These are phyloP conservation scores for Paralagenidium karlingii DNA, from an alignment of 352 stramenopile genomes.

Conservation along the genomic window DNA sequence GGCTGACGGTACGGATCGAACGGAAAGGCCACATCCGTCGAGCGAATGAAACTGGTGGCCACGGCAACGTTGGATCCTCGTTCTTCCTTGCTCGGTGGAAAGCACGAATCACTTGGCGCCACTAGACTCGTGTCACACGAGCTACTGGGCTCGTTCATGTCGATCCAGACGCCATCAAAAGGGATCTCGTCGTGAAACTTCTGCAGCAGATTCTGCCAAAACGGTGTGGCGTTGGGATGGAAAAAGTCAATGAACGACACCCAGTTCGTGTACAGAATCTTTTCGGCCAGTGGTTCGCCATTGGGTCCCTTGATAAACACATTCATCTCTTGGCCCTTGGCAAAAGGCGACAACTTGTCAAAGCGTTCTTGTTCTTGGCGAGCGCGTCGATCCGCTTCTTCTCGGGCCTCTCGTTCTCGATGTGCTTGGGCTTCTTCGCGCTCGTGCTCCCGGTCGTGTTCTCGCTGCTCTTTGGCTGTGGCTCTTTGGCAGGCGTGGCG, in stretches of 20 bases:
- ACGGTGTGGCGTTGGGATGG: constrained; percentile 50
- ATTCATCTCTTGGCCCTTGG: constrained; percentile 29
- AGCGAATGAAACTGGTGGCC: constrained; percentile 37
- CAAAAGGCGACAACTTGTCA: no score
- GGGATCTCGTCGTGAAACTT: constrained; percentile 43
- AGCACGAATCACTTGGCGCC: constrained; percentile 16
- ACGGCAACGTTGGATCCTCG: not conserved
- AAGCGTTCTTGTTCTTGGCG: no score
- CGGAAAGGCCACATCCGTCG: constrained; percentile 49
- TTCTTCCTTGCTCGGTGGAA: not conserved
- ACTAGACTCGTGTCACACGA: constrained; percentile 39
- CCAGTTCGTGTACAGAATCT: constrained; percentile 48
- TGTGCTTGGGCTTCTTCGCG: no score
- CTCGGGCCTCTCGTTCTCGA: no score
- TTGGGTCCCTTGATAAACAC: constrained; percentile 70
- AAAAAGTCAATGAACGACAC: constrained; percentile 80
- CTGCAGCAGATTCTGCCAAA: constrained; percentile 51
- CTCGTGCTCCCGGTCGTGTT: no score
- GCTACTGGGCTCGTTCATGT: constrained; percentile 70
- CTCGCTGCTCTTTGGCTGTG: no score
- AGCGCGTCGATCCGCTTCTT: no score
- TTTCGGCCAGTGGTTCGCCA: constrained; percentile 48
- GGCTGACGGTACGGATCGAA: constrained; percentile 76
- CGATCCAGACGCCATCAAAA: constrained; percentile 78
- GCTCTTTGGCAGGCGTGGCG: no score